phyloP scores from a whole-genome alignment of 176 grass and related monocot genomes.

The Elymus sibiricus region DNA sequence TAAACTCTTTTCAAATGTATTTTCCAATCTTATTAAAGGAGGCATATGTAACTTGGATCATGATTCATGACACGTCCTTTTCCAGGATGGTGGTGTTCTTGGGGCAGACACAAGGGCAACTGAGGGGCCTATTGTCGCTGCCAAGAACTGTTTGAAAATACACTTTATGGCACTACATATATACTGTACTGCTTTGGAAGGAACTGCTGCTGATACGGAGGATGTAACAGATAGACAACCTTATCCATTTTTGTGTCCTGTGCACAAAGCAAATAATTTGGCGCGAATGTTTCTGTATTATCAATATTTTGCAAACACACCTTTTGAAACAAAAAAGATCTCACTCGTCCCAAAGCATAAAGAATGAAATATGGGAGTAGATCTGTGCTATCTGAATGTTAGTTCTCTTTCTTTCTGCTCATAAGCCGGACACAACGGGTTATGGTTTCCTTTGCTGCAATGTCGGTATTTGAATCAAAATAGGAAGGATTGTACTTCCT shows the following conservation, averaged over 20 bases:
- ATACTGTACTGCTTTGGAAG: constrained; percentile 46
- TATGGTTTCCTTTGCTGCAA: constrained; percentile 58
- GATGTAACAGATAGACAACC: no score
- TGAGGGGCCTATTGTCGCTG: constrained; percentile 61
- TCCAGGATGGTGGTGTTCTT: constrained; percentile 59
- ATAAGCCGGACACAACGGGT: constrained; percentile 50
- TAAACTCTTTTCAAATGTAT: neutral
- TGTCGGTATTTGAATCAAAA: constrained; percentile 68
- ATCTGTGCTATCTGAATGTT: no score
- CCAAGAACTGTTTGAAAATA: constrained; percentile 76
- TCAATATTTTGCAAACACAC: no score
- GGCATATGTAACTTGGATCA: neutral
- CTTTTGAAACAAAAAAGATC: no score
- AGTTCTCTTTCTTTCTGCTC: no score
- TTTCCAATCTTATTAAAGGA: neutral
- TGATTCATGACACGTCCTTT: neutral
- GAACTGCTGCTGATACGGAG: no score
- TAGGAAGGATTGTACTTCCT: constrained; percentile 33
- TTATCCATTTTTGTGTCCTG: no score
- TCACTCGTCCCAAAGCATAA: no score
- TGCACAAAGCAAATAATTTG: no score
- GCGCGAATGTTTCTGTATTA: no score
- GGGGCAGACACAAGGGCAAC: constrained; percentile 69
- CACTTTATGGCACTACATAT: constrained; percentile 76
- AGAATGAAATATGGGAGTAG: no score